phyloP scores from a whole-genome alignment of 768 basidiomycete genomes.

The Leccinum barrowsii region DNA sequence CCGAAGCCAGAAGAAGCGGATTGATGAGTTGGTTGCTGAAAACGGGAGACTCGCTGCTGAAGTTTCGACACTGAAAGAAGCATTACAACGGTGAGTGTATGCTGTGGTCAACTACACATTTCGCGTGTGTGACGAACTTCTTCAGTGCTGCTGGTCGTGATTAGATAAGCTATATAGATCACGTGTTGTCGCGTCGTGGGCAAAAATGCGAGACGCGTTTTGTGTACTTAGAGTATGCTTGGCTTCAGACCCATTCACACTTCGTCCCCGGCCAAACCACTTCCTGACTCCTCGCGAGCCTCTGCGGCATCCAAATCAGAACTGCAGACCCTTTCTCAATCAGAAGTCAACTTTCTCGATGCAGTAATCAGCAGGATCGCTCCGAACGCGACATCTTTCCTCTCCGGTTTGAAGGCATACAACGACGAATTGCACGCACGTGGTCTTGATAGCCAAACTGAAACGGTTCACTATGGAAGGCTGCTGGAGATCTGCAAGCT shows the following conservation, averaged over 20 bases:
- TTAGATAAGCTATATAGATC: slow-evolving; percentile 25
- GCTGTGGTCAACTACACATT: not conserved
- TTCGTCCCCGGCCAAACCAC: slow-evolving; percentile 43
- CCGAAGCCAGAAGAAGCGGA: slow-evolving; percentile 20
- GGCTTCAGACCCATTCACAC: slow-evolving; percentile 46
- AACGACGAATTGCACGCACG: slow-evolving; percentile 72
- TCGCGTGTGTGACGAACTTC: no score
- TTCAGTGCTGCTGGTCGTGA: not conserved
- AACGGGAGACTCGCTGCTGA: slow-evolving; percentile 14
- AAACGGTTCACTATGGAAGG: slow-evolving; percentile 79
- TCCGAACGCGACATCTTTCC: slow-evolving; percentile 67
- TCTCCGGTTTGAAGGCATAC: slow-evolving; percentile 82
- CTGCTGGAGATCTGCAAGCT: slow-evolving; percentile 79
- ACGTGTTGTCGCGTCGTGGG: slow-evolving; percentile 28
- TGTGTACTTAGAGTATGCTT: slow-evolving; percentile 27
- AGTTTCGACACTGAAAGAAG: slow-evolving; percentile 15
- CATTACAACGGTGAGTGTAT: slow-evolving; percentile 14
- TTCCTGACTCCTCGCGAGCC: slow-evolving; percentile 38
- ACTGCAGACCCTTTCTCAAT: slow-evolving; percentile 44
- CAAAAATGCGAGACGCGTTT: slow-evolving; percentile 17
- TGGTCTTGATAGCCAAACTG: slow-evolving; percentile 70
- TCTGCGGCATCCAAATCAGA: slow-evolving; percentile 44
- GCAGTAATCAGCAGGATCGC: slow-evolving; percentile 69
- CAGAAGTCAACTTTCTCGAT: slow-evolving; percentile 71
- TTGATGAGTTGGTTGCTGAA: slow-evolving; percentile 19